Evolutionary conservation across 2,329 filamentous ascomycete species (phyloP).

Genomic region (Calycina herbarum): DNA sequence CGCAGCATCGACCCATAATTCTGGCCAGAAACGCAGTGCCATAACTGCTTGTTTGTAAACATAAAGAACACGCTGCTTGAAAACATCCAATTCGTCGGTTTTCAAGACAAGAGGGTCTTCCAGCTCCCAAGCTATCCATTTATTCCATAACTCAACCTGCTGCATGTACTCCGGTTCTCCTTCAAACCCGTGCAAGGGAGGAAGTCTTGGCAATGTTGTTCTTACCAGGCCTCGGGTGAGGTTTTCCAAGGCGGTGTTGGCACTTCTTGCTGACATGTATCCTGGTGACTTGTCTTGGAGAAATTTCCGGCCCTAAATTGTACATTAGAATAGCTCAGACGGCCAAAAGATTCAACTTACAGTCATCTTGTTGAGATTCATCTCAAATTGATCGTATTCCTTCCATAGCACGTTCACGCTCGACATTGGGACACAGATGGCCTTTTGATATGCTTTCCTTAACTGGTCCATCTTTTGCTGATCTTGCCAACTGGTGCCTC

Average conservation of each 20-base stretch:
- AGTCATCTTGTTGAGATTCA: slow-evolving; percentile 87
- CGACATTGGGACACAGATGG: slow-evolving; percentile 82
- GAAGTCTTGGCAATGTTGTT: slow-evolving; percentile 76
- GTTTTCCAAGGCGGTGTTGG: slow-evolving; percentile 87
- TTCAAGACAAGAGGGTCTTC: slow-evolving; percentile 85
- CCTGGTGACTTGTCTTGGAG: slow-evolving; percentile 88
- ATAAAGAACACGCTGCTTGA: slow-evolving; percentile 79
- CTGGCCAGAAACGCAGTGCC: slow-evolving; percentile 90
- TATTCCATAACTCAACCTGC: slow-evolving; percentile 88
- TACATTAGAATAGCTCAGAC: slow-evolving; percentile 24
- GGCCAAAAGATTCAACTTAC: slow-evolving; percentile 48
- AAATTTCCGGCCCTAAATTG: slow-evolving; percentile 84
- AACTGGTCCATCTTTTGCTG: slow-evolving; percentile 96
- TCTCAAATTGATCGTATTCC: slow-evolving; percentile 96
- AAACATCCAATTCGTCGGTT: slow-evolving; percentile 73
- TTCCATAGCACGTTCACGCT: slow-evolving; percentile 88
- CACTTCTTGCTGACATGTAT: slow-evolving; percentile 95
- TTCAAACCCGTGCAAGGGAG: slow-evolving; percentile 81
- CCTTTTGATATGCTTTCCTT: slow-evolving; percentile 88
- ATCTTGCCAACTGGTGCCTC: slow-evolving; percentile 90
- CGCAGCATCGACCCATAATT: slow-evolving; percentile 93
- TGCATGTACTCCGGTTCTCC: slow-evolving; percentile 80
- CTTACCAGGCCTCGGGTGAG: slow-evolving; percentile 75
- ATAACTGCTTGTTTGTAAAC: slow-evolving; percentile 93
- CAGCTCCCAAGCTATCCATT: slow-evolving; percentile 95